Percentiles rank a stretch among this genome's conserved stretches.
Evolutionary conservation across 768 basidiomycete species (phyloP).

Genomic region (Tricholoma furcatifolium): DNA sequence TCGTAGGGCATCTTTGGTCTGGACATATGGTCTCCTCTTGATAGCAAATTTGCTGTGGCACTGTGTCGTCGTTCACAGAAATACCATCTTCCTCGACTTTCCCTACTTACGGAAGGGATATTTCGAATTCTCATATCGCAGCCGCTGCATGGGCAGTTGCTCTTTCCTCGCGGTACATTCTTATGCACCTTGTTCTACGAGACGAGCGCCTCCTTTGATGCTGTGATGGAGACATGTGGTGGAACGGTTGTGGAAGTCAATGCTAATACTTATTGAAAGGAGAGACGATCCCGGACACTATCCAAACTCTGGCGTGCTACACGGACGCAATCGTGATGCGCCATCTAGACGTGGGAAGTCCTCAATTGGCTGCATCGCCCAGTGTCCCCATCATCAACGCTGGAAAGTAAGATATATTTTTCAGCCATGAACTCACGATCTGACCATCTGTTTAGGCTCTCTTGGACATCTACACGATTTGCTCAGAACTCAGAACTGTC

Average conservation of each 20-base stretch:
- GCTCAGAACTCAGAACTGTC: slow-evolving; percentile 96
- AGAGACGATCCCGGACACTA: slow-evolving; percentile 89
- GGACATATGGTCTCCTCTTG: slow-evolving; percentile 90
- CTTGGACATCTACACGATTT: slow-evolving; percentile 90
- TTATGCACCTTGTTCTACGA: slow-evolving; percentile 95
- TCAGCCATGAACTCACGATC: not conserved
- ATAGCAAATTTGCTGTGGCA: slow-evolving; percentile 69
- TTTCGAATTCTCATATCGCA: slow-evolving; percentile 57
- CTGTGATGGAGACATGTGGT: slow-evolving; percentile 98
- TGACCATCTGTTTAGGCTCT: slow-evolving; percentile 53
- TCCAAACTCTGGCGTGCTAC: slow-evolving; percentile 93
- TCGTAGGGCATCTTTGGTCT: slow-evolving; percentile 54
- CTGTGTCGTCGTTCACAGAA: slow-evolving; percentile 86
- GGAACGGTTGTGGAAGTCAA: slow-evolving; percentile 90
- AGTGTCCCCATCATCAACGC: slow-evolving; percentile 95
- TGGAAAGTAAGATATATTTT: slow-evolving; percentile 70
- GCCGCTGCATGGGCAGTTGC: slow-evolving; percentile 3
- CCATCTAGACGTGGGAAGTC: slow-evolving; percentile 91
- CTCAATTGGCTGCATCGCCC: slow-evolving; percentile 97
- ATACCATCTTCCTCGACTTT: slow-evolving; percentile 86
- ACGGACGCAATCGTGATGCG: slow-evolving; percentile 93
- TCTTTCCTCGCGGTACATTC: slow-evolving; percentile 63
- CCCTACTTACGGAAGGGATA: slow-evolving; percentile 63
- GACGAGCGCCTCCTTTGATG: slow-evolving; percentile 94
- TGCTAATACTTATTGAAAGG: slow-evolving; percentile 82